These are phyloP conservation scores for Fomitopsis palustris DNA, from an alignment of 1,284 basidiomycete species.

Conservation along the genomic window DNA sequence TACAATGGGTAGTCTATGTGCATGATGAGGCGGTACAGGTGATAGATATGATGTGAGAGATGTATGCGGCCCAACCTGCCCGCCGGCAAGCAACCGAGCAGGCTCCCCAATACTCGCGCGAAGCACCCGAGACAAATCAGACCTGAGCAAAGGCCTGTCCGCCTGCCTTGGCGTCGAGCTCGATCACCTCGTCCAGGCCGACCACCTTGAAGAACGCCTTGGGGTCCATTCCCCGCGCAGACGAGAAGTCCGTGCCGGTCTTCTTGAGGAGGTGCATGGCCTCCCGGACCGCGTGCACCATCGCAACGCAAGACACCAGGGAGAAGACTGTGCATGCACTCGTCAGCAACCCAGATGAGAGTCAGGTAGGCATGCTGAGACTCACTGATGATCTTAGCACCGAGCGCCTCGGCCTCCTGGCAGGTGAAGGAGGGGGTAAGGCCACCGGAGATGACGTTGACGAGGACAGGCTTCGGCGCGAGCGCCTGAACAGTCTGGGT, in stretches of 20 bases:
- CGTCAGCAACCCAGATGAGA: not conserved
- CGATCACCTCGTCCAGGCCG: conserved; percentile 57
- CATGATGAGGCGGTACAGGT: not conserved
- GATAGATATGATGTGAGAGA: not conserved
- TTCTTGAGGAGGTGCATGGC: conserved; percentile 73
- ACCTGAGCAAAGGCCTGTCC: conserved; percentile 52
- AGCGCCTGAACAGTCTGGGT: conserved; percentile 60
- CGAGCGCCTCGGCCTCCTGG: conserved; percentile 62
- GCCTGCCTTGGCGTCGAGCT: conserved; percentile 57
- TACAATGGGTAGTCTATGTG: conserved; percentile 2
- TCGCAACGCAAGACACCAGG: conserved; percentile 67
- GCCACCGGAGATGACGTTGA: conserved; percentile 76
- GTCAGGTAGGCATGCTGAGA: conserved; percentile 9
- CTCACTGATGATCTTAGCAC: conserved; percentile 75
- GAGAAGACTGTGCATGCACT: conserved; percentile 50
- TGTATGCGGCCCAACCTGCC: not conserved
- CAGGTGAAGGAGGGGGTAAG: conserved; percentile 71
- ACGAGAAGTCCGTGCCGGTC: conserved; percentile 68
- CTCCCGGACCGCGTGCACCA: conserved; percentile 66
- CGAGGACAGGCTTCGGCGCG: conserved; percentile 70
- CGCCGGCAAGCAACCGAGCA: not conserved
- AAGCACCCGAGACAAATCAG: conserved; percentile 22
- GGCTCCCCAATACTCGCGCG: not conserved
- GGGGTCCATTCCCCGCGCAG: conserved; percentile 73
- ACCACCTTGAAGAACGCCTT: conserved; percentile 74